These are phyloP conservation scores for Rutstroemia sp. DNA, from an alignment of 2,329 filamentous ascomycete species.

Conservation along the genomic window DNA sequence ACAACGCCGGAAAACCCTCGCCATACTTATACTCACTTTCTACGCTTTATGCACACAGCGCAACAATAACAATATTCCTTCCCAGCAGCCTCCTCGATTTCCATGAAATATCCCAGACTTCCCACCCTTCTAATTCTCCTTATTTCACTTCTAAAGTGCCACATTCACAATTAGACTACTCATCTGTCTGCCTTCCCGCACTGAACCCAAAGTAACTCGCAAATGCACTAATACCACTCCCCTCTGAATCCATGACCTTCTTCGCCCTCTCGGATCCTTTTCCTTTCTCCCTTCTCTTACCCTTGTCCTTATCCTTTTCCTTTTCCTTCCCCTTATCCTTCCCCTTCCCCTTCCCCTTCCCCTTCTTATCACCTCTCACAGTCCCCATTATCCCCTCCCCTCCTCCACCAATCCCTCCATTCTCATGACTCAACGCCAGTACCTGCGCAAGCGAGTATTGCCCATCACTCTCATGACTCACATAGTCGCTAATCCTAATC, in stretches of 20 bases:
- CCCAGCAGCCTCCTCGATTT: not conserved
- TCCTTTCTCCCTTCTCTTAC: not conserved
- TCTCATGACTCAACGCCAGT: not conserved
- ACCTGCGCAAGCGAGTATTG: not conserved
- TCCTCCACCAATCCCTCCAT: not conserved
- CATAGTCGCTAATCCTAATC: not conserved
- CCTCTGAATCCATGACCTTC: not conserved
- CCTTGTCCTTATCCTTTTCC: not conserved
- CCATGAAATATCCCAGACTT: not conserved
- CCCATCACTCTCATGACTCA: not conserved
- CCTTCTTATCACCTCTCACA: not conserved
- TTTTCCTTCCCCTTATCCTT: not conserved
- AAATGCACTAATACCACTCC: not conserved
- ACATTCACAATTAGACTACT: no score
- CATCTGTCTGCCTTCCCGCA: not conserved
- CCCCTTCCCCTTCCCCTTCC: not conserved
- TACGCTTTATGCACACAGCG: no score
- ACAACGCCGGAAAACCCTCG: no score
- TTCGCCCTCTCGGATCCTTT: not conserved
- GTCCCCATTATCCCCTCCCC: constrained; percentile 1
- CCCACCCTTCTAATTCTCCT: not conserved
- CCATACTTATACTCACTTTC: no score
- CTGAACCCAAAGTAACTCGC: constrained; percentile 5
- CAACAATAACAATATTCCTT: no score
- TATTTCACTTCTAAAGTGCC: no score